Evolutionary conservation across 106 monocot genomes (phyloP), one percentile per base, ranked within the genome.

Genomic region (Dendrobium catenatum): DNA sequence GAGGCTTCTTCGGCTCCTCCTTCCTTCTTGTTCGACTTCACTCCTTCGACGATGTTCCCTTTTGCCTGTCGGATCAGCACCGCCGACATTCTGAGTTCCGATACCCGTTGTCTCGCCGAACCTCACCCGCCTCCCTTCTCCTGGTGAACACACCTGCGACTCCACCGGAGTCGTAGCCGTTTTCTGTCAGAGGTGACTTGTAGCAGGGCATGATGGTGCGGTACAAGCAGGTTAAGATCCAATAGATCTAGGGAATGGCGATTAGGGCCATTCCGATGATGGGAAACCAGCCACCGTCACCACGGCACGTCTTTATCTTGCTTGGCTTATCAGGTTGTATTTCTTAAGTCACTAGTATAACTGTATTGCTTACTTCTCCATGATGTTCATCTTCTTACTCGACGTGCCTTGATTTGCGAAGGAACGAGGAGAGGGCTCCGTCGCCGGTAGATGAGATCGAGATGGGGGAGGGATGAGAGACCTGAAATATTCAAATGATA

Each of bases 241-340:
- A 93, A 82, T 90, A 90, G 27, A 73, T 1, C 93, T 90, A 93
- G 11, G 93, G 90, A 26, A 80, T 73, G 55, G 58, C 80, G n/a
- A 90, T 82, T 15, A 93, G 82, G 10, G 66, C 46, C 68, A 93
- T 83, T 2, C 93, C 93, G 26, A 43, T 76, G 16, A 85, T 22
- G 41, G 83, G 84, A 81, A 83, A 82, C 88, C 88, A 90, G 1
- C 44, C 43, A 5, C 51, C 33, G 79, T 20, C 11, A 51, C 51
- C 51, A 51, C 58, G 55, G 9, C 37, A 41, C 4, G 4, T 16
- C 59, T 77, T 61, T 16, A 37, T 79, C 78, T 19, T 73, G 41
- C 27, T 11, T 56, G 4, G 9, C 6, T 5, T 3, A 15, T 27
- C 70, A 2, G 13, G 15, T 4, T 15, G 26, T 72, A 0, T 72